Evolutionary conservation across 2,329 filamentous ascomycete species (phyloP), one percentile per base, ranked within the genome.

Genomic region (Aspergillus carbonarius): DNA sequence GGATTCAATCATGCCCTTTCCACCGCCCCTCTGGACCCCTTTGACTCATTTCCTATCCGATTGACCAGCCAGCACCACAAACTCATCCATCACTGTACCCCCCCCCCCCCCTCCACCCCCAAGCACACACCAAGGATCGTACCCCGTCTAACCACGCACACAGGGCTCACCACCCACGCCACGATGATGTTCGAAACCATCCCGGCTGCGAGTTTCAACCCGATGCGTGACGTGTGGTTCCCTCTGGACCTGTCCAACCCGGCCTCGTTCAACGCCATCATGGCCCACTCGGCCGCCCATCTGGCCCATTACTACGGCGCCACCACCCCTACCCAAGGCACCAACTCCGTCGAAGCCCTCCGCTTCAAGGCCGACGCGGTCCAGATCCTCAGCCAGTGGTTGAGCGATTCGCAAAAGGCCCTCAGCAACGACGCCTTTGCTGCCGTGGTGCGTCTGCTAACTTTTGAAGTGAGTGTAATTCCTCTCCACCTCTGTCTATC

Each of bases 251-350:
- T 78, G 15, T 78, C 76, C 4, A 78, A 78, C 54, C 68, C 74
- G 1, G 73, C 76, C 5, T 76, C 74, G 0, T 77, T 78, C 61
- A 76, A 78, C 40, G 70, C 69, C 17, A 71, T 77, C 40, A 76
- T 78, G 73, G 75, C 76, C 0, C 76, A 78, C 55, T 72, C 76
- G 1, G 76, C 76, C 1, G 74, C 75, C 0, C 76, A 78, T 48
- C 58, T 78, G 73, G 75, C 76, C 0, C 76, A 78, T 55, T 72
- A 75, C 54, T 71, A 75, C 23, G 70, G 69, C 0, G 66, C 68
- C 0, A 63, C 54, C 7, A 55, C 61, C 5, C 72, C 70, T 1
- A 60, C 56, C 13, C 65, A 69, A 39, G 73, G 61, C 15, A 64
- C 66, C 10, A 58, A 40, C 3, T 68, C 66, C 15, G 44, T 57